phyloP scores from a whole-genome alignment of 768 basidiomycete species.

The Tubosaeta sp. region DNA sequence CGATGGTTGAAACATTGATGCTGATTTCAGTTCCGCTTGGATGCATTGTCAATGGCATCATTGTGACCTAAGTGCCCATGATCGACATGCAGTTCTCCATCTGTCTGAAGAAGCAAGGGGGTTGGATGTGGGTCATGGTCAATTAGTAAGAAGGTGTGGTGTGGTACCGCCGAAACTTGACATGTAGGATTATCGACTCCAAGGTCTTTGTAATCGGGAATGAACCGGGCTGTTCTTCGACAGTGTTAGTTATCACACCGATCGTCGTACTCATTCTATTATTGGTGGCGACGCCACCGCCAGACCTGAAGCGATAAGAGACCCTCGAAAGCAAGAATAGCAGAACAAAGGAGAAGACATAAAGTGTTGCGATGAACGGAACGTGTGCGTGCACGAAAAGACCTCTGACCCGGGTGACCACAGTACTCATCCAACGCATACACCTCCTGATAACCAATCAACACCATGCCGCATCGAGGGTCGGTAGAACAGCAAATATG shows the following conservation, averaged over 20 bases:
- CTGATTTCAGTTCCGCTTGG: too few species aligned
- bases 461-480: slow-evolving; percentile 27
- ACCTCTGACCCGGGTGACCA: neutral
- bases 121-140: neutral
- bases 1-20: too few species aligned
- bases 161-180: too few species aligned
- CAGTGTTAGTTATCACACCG: neutral
- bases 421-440: neutral
- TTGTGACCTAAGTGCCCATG: neutral
- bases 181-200: too few species aligned
- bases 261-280: neutral
- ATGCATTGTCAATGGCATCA: too few species aligned
- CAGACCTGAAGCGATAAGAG: neutral
- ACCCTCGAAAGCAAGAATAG: neutral
- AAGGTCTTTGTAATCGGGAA: too few species aligned
- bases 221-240: too few species aligned
- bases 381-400: neutral
- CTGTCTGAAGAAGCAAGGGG: neutral
- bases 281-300: neutral
- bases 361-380: neutral
- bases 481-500: slow-evolving; percentile 85
- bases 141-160: neutral
- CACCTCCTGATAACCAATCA: neutral
- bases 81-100: neutral
- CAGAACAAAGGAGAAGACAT: neutral